phyloP scores from a whole-genome alignment of 495 filamentous ascomycete genomes.

The Trichoderma virens region DNA sequence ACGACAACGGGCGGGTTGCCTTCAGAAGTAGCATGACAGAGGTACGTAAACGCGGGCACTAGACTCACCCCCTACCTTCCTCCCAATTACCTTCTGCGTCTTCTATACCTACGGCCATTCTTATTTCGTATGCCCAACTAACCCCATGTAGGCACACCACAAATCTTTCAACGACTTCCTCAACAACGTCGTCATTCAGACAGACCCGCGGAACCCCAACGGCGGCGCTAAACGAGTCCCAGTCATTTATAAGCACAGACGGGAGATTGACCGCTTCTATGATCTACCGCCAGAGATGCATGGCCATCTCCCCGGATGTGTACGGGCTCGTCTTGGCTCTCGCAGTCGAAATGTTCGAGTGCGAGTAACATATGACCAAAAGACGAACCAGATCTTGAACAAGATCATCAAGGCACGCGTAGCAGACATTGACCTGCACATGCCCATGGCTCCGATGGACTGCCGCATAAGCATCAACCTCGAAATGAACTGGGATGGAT shows the following conservation, averaged over 20 bases:
- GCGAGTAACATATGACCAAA: conserved; percentile 69
- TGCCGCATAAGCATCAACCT: conserved; percentile 85
- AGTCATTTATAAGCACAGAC: conserved; percentile 71
- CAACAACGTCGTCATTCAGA: conserved; percentile 55
- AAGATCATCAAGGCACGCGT: conserved; percentile 85
- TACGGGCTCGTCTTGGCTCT: conserved; percentile 38
- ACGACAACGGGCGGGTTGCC: conserved; percentile 36
- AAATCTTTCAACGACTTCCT: conserved; percentile 68
- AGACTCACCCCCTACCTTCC: no score
- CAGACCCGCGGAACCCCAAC: conserved; percentile 37
- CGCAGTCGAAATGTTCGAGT: conserved; percentile 51
- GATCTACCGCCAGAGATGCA: conserved; percentile 54
- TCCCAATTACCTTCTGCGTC: no score
- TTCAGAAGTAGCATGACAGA: conserved; percentile 85
- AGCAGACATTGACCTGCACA: conserved; percentile 74
- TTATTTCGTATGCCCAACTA: neutral
- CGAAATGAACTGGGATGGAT: conserved; percentile 77
- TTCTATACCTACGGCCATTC: neutral
- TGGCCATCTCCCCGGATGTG: conserved; percentile 33
- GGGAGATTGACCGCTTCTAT: conserved; percentile 74
- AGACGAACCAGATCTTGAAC: conserved; percentile 60
- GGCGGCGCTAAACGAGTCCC: conserved; percentile 44
- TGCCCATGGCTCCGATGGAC: conserved; percentile 64
- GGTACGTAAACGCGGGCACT: no score
- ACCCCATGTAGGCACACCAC: conserved; percentile 58